Percentiles rank a stretch among this genome's conserved stretches.
Conservation (phyloP, 1,284 basidiomycete species). For the Sanguinoderma infundibulare region DNA sequence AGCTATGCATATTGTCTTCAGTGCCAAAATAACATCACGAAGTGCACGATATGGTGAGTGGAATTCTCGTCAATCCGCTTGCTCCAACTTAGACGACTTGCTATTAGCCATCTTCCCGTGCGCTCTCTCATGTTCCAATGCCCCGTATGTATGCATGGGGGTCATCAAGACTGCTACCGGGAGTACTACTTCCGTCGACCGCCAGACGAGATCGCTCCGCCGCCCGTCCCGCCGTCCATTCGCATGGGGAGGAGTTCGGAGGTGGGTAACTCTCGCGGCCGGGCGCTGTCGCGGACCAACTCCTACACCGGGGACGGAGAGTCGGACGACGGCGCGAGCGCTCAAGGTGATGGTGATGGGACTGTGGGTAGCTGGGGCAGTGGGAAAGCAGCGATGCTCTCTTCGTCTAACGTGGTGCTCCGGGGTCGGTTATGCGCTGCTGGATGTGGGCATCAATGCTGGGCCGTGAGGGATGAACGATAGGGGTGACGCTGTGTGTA, state of each 20-base stretch:
- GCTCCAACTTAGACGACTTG: constrained; percentile 7
- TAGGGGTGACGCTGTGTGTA: too few species aligned
- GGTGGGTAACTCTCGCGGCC: constrained; percentile 17
- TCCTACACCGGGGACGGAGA: constrained; percentile 19
- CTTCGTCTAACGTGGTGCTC: constrained; percentile 17
- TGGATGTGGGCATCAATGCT: constrained; percentile 39
- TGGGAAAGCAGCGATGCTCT: constrained; percentile 10
- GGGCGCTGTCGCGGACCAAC: constrained; percentile 20
- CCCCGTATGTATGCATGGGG: constrained; percentile 74
- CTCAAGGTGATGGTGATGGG: constrained; percentile 22
- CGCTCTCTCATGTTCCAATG: constrained; percentile 70
- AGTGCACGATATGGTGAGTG: constrained; percentile 74
- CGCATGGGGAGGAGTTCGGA: constrained; percentile 13
- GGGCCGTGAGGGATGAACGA: constrained; percentile 15
- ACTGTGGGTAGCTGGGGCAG: constrained; percentile 20
- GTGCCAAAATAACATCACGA: constrained; percentile 54
- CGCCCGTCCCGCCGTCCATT: constrained; percentile 7
- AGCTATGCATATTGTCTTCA: constrained; percentile 49
- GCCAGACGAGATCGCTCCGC: constrained; percentile 39
- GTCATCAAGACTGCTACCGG: constrained; percentile 75
- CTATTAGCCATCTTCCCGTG: constrained; percentile 80
- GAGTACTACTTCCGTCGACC: constrained; percentile 62
- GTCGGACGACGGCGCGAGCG: constrained; percentile 25
- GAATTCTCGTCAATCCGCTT: not conserved
- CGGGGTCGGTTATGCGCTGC: constrained; percentile 35